These are phyloP conservation scores for Toxoplasma gondii DNA, from an alignment of 169 alveolate species.

Conservation along the genomic window DNA sequence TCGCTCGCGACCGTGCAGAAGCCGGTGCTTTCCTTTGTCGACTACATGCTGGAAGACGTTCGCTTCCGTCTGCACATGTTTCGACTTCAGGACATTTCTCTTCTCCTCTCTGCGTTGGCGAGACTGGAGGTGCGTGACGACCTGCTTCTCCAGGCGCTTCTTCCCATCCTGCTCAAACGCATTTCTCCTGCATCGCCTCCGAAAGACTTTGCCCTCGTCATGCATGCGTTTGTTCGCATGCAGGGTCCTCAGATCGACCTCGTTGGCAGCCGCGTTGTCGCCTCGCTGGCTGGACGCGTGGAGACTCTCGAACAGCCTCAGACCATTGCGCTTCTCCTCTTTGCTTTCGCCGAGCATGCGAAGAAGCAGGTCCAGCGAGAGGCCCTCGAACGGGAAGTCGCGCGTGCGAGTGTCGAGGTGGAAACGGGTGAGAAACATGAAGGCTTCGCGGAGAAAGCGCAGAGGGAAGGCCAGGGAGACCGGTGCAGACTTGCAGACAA, in stretches of 20 bases:
- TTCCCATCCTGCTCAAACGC: background rate
- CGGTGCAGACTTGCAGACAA: too few relatives aligned
- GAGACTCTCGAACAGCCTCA: background rate
- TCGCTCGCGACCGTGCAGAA: background rate
- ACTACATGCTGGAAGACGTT: constrained; percentile 18
- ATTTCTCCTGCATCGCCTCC: background rate
- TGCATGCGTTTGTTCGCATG: background rate
- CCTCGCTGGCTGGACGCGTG: background rate
- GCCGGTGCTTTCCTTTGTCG: background rate
- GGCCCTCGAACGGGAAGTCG: background rate
- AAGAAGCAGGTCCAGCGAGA: background rate
- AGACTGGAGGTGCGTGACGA: background rate
- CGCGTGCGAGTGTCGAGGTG: background rate
- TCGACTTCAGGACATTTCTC: background rate
- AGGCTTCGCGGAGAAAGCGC: too few relatives aligned
- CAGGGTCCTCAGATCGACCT: background rate
- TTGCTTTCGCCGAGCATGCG: background rate
- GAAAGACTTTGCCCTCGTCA: background rate
- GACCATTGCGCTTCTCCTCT: background rate
- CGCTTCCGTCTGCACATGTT: background rate
- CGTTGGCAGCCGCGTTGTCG: background rate
- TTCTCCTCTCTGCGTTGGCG: background rate
- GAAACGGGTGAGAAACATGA: background rate
- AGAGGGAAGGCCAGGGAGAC: too few relatives aligned
- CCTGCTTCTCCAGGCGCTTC: background rate